Base-by-base conservation (phyloP, 805 yeast species). In the Saccharomycopsis sp. region DNA sequence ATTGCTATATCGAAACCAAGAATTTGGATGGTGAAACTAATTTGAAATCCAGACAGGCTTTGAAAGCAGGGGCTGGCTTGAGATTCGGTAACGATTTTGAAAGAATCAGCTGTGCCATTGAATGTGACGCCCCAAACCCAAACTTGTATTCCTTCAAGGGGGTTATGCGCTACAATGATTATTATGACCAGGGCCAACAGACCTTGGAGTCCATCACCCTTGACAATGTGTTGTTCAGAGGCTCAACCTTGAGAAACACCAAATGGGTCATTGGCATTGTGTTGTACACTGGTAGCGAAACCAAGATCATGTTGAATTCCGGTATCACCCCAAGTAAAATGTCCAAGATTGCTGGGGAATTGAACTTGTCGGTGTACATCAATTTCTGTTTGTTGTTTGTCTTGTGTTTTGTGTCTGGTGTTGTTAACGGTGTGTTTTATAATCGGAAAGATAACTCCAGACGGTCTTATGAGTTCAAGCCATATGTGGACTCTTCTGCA, bases 11-110 rank as follows among this genome's bases (percentile, higher is more conserved):
- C 23, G 94, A 78, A 51, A 78, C 86, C 1, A 75, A 77, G 50
- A 78, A 77, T 51, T 61, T 79, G 42, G 86, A 78, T 52, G 86
- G 86, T 48, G 94, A 82, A 58, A 79, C 89, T 3, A 82, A 78
- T 54, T 66, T 82, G 56, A 83, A 82, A 55, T 63, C 65, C 18
- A 72, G 77, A 45, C 64, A 63, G 22, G 64, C 81, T 5, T 54
- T 83, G 25, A 63, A 64, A 12, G 66, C 76, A 49, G 80, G 85
- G 10, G 61, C 65, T 6, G 61, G 66, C 2, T 55, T 82, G 31
- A 68, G 65, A 34, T 78, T 69, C 48, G 67, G 84, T 2, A 57
- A 61, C 19, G 88, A 81, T 51, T 62, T 82, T 38, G 75, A 72
- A 43, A 67, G 71, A 43, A 62, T 74, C 22, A 64, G 65, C 50